These are phyloP conservation scores for Vinca major DNA, from an alignment of 305 asterid genomes.

Conservation along the genomic window DNA sequence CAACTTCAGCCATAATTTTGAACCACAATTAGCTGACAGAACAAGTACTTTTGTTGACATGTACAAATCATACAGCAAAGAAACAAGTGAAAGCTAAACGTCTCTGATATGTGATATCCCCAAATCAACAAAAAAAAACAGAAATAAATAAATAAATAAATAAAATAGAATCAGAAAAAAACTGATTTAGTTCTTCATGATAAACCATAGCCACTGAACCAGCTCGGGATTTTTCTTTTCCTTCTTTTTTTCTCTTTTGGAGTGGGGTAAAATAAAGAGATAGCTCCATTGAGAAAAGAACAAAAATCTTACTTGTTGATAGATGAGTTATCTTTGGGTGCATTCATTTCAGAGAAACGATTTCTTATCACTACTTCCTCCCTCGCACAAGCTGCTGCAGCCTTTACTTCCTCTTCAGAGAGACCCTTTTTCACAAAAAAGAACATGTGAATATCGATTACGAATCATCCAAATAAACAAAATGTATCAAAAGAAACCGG, in stretches of 20 bases:
- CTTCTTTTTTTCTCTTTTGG: background rate
- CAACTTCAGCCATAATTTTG: constrained; percentile 1
- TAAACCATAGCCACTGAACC: background rate
- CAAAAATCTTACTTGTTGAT: constrained; percentile 64
- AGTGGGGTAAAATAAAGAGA: background rate
- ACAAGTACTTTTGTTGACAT: background rate
- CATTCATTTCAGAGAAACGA: constrained; percentile 98
- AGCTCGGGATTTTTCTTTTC: too few relatives aligned
- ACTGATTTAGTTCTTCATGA: too few relatives aligned
- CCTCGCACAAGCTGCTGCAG: constrained; percentile 97
- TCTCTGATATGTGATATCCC: background rate
- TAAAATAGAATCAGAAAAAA: too few relatives aligned
- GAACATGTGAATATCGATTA: constrained; percentile 1
- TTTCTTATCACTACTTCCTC: constrained; percentile 97
- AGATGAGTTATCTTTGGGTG: constrained; percentile 78
- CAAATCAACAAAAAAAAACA: background rate
- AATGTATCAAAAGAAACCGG: background rate
- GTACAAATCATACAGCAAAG: constrained; percentile 1
- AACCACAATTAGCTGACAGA: background rate
- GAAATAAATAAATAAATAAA: background rate
- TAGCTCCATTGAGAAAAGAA: background rate
- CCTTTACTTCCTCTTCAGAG: constrained; percentile 95
- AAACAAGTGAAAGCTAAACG: background rate
- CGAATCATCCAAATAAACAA: background rate
- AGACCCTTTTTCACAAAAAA: constrained; percentile 58